Percentiles rank a stretch among this genome's conserved stretches.
Evolutionary conservation across 805 yeast genomes (phyloP).

Genomic region (Soucietia sequanensis): DNA sequence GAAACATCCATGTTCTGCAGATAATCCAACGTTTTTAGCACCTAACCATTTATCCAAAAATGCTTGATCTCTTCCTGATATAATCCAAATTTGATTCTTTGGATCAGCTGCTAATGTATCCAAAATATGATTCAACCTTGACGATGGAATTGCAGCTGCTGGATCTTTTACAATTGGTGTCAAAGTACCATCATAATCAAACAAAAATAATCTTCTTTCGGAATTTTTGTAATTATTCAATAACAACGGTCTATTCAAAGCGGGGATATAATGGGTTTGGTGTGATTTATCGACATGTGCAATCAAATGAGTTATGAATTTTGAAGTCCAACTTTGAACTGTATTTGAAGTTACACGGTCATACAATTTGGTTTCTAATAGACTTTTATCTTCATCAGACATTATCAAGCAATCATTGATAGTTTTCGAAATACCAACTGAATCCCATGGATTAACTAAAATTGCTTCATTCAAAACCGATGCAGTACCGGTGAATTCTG

Average conservation of each 20-base stretch:
- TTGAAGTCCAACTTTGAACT: constrained; percentile 76
- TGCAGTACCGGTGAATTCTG: constrained; percentile 92
- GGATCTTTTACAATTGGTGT: constrained; percentile 97
- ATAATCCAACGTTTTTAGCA: constrained; percentile 65
- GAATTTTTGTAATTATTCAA: constrained; percentile 60
- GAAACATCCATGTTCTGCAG: constrained; percentile 98
- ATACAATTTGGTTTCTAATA: constrained; percentile 55
- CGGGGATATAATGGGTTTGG: constrained; percentile 59
- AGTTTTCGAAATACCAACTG: constrained; percentile 86
- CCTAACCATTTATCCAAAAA: constrained; percentile 92
- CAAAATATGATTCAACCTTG: constrained; percentile 60
- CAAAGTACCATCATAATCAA: constrained; percentile 96
- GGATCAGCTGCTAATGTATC: constrained; percentile 68
- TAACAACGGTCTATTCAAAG: constrained; percentile 69
- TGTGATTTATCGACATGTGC: constrained; percentile 37
- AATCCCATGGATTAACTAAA: constrained; percentile 95
- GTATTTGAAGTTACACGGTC: constrained; percentile 66
- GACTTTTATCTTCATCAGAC: constrained; percentile 44
- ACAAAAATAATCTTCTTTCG: constrained; percentile 71
- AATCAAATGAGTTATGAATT: constrained; percentile 52
- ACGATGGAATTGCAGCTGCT: constrained; percentile 95
- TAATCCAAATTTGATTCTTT: constrained; percentile 86
- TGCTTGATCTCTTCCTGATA: constrained; percentile 91
- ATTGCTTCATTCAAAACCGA: constrained; percentile 69
- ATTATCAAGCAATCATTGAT: constrained; percentile 67